Evolutionary conservation across 352 stramenopile genomes (phyloP).

Genomic region (Phytophthora cryptogea): DNA sequence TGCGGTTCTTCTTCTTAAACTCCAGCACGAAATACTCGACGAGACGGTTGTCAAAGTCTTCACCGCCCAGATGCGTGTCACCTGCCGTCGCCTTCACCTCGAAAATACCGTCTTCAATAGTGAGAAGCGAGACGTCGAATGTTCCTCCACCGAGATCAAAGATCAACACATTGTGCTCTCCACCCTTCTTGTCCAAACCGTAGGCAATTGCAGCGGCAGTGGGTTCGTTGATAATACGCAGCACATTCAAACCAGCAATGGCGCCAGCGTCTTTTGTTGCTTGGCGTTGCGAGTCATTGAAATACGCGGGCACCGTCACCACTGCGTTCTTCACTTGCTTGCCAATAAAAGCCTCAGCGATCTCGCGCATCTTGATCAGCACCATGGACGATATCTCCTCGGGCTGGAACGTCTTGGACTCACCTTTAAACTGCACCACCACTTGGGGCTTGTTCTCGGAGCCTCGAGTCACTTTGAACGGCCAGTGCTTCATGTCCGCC

Average conservation of each 20-base stretch:
- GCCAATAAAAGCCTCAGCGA: conserved; percentile 72
- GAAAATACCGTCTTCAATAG: conserved; percentile 96
- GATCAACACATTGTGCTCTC: conserved; percentile 95
- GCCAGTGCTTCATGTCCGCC: conserved; percentile 71
- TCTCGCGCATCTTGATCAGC: conserved; percentile 75
- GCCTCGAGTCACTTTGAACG: conserved; percentile 68
- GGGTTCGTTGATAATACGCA: conserved; percentile 97
- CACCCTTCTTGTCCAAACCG: conserved; percentile 95
- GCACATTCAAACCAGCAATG: conserved; percentile 93
- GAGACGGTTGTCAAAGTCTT: conserved; percentile 96
- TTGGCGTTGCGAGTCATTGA: conserved; percentile 95
- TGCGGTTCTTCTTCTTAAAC: conserved; percentile 91
- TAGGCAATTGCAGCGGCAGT: conserved; percentile 92
- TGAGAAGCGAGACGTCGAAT: conserved; percentile 94
- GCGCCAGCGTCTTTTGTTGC: conserved; percentile 93
- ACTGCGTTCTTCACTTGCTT: conserved; percentile 80
- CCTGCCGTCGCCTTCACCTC: conserved; percentile 96
- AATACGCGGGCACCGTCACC: conserved; percentile 96
- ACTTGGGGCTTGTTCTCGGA: conserved; percentile 70
- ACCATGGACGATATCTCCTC: conserved; percentile 88
- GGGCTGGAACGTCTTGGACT: conserved; percentile 70
- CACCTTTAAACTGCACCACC: conserved; percentile 74
- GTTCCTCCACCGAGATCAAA: conserved; percentile 97
- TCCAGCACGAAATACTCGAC: conserved; percentile 94
- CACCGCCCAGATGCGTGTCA: conserved; percentile 93